Percentiles rank a stretch among this genome's conserved stretches.
These are phyloP conservation scores for Mycogone perniciosa DNA, from an alignment of 2,329 filamentous ascomycete genomes.

Conservation along the genomic window DNA sequence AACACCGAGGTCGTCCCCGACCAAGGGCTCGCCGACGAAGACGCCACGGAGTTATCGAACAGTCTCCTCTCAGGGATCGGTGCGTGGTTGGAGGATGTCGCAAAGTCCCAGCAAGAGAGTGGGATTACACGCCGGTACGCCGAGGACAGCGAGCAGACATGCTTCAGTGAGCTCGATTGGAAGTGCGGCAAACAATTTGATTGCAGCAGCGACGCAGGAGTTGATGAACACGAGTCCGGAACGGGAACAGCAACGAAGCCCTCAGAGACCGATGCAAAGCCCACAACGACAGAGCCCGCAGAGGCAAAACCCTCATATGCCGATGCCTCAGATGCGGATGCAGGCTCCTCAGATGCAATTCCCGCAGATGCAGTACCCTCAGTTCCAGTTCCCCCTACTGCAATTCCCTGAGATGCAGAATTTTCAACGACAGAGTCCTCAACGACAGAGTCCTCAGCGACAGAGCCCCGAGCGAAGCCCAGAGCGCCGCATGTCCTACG, in stretches of 20 bases:
- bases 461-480: constrained; percentile 13
- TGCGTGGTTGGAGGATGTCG: constrained; percentile 16
- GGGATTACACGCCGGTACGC: constrained; percentile 16
- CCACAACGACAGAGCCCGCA: constrained; percentile 1
- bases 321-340: constrained; percentile 1
- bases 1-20: constrained; percentile 18
- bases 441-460: constrained; percentile 2
- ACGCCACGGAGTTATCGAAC: constrained; percentile 9
- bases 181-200: constrained; percentile 36
- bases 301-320: not conserved
- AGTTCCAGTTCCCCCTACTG: not conserved
- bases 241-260: constrained; percentile 6
- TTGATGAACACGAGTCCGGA: constrained; percentile 11
- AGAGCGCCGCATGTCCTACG: constrained; percentile 26
- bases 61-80: constrained; percentile 8
- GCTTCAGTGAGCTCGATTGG: constrained; percentile 27
- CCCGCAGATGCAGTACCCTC: constrained; percentile 1
- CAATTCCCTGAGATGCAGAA: constrained; percentile 2
- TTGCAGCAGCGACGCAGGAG: constrained; percentile 30
- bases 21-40: constrained; percentile 21
- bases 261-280: constrained; percentile 1
- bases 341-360: not conserved
- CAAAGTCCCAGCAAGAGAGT: constrained; percentile 25
- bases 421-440: not conserved
- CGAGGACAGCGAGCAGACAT: constrained; percentile 17